These are phyloP conservation scores for Mortierella antarctica DNA, from an alignment of 192 early-diverging fungal species.

Conservation along the genomic window DNA sequence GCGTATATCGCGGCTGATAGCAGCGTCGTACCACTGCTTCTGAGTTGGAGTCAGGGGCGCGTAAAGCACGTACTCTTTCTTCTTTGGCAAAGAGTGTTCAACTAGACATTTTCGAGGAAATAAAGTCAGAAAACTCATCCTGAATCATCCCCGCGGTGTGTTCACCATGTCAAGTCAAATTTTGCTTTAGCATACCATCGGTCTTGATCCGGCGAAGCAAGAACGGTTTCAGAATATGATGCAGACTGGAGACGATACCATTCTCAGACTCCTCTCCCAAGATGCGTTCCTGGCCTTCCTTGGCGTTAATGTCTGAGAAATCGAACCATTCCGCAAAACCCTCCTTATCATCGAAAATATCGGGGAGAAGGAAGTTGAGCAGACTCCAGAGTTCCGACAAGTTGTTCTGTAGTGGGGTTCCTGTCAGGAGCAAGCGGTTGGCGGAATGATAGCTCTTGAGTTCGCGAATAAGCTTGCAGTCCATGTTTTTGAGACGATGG, in stretches of 20 bases:
- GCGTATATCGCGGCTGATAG: slow-evolving; percentile 68
- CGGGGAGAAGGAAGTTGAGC: slow-evolving; percentile 95
- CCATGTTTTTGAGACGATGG: slow-evolving; percentile 96
- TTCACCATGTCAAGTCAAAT: background rate
- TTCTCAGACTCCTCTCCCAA: slow-evolving; percentile 72
- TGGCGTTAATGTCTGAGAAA: slow-evolving; percentile 77
- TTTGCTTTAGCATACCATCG: slow-evolving; percentile 65
- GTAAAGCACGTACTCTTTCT: slow-evolving; percentile 89
- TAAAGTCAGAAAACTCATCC: background rate
- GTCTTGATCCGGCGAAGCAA: slow-evolving; percentile 90
- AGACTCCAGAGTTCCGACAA: slow-evolving; percentile 94
- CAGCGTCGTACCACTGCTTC: slow-evolving; percentile 78
- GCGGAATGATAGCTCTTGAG: slow-evolving; percentile 85
- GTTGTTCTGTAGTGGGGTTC: slow-evolving; percentile 95
- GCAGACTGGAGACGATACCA: slow-evolving; percentile 82
- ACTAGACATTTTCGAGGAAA: slow-evolving; percentile 60
- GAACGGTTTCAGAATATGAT: slow-evolving; percentile 92
- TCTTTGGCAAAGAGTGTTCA: slow-evolving; percentile 88
- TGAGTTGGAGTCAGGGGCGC: slow-evolving; percentile 78
- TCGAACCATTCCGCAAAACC: slow-evolving; percentile 91
- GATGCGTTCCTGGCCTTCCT: slow-evolving; percentile 71
- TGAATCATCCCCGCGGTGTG: too few species aligned
- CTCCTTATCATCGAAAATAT: slow-evolving; percentile 91
- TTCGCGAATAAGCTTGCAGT: slow-evolving; percentile 89
- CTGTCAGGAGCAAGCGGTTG: slow-evolving; percentile 91